These are phyloP conservation scores for Clonostachys byssicola DNA, from an alignment of 2,329 filamentous ascomycete genomes.

Conservation along the genomic window DNA sequence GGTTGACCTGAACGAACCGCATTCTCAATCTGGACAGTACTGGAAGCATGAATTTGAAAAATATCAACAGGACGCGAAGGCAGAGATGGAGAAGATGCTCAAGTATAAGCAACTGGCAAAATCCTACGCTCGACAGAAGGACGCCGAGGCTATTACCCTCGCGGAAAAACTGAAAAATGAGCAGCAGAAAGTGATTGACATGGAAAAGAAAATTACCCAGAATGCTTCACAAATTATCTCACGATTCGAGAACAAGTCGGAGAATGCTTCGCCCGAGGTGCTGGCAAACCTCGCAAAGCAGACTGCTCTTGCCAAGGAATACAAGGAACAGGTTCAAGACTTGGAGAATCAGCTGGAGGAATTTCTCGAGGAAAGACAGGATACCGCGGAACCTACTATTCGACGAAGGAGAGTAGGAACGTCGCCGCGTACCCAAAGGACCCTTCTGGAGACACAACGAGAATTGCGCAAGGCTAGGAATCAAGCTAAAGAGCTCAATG, in stretches of 20 bases:
- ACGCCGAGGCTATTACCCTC: constrained; percentile 64
- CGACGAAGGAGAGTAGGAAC: constrained; percentile 29
- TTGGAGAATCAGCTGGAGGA: constrained; percentile 47
- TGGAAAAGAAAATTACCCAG: constrained; percentile 60
- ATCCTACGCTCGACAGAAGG: constrained; percentile 74
- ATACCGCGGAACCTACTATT: constrained; percentile 17
- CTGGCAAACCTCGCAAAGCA: constrained; percentile 52
- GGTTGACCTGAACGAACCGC: constrained; percentile 67
- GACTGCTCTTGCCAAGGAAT: constrained; percentile 52
- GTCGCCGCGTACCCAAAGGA: constrained; percentile 46
- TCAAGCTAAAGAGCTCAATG: constrained; percentile 47
- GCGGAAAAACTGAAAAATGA: constrained; percentile 64
- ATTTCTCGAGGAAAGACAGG: constrained; percentile 25
- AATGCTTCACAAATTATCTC: constrained; percentile 51
- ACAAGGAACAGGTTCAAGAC: constrained; percentile 55
- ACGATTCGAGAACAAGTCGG: constrained; percentile 20
- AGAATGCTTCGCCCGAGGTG: constrained; percentile 40
- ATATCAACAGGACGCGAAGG: constrained; percentile 68
- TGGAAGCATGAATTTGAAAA: constrained; percentile 76
- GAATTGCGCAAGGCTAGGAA: constrained; percentile 50
- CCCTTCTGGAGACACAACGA: constrained; percentile 45
- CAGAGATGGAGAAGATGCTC: constrained; percentile 73
- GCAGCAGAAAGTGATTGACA: constrained; percentile 56
- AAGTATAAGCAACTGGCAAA: constrained; percentile 78
- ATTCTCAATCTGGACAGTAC: constrained; percentile 71